Percentiles rank a stretch among this genome's conserved stretches.
phyloP scores from a whole-genome alignment of 202 grass and related monocot genomes.

The Musa balbisiana region DNA sequence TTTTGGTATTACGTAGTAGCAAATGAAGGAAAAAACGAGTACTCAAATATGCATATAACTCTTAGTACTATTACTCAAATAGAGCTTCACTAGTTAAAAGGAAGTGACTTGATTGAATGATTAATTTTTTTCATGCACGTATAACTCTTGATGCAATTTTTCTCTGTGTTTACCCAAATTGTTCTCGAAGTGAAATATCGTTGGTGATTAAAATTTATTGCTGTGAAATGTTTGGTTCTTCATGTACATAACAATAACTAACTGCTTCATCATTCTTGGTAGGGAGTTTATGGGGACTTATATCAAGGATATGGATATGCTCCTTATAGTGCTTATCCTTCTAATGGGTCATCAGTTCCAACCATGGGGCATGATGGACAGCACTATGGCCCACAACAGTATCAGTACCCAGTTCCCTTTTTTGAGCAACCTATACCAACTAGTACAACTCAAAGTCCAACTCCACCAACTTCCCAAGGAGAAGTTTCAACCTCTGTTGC shows the following conservation, averaged over 20 bases:
- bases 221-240: no score
- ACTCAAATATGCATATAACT: no score
- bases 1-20: background rate
- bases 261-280: constrained; percentile 11
- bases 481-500: constrained; percentile 9
- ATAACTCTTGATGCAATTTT: no score
- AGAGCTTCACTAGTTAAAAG: no score
- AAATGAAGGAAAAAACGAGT: background rate
- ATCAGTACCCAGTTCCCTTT: constrained; percentile 70
- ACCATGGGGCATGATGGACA: constrained; percentile 61
- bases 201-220: no score
- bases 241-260: background rate
- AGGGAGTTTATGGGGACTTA: constrained; percentile 88
- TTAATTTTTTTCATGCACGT: no score
- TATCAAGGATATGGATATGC: constrained; percentile 92
- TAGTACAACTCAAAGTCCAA: constrained; percentile 6
- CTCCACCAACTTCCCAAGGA: constrained; percentile 16
- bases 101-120: no score
- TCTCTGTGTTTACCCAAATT: no score
- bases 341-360: constrained; percentile 68
- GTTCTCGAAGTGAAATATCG: no score
- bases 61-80: no score
- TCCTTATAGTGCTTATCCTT: constrained; percentile 68
- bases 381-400: constrained; percentile 68
- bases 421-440: constrained; percentile 56